A percentile compares a stretch with the other conserved stretches of the same genome.
phyloP scores from a whole-genome alignment of 805 yeast species.

The Teunomyces barrocoloradensis region DNA sequence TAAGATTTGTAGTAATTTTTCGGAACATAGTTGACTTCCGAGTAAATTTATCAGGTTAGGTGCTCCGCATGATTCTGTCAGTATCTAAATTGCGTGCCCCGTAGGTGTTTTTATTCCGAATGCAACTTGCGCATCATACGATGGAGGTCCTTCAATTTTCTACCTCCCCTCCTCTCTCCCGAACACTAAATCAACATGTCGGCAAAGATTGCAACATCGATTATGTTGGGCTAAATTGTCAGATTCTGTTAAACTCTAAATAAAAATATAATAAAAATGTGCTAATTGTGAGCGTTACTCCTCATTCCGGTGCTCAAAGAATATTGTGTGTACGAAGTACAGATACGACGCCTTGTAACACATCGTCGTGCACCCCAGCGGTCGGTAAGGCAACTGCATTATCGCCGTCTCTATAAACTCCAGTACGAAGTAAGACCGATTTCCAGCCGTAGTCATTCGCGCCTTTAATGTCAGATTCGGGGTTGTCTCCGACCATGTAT shows the following conservation, averaged over 20 bases:
- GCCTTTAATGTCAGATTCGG: slow-evolving; percentile 87
- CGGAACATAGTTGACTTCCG: background rate
- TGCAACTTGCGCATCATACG: background rate
- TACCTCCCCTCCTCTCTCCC: background rate
- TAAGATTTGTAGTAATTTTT: background rate
- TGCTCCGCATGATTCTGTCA: background rate
- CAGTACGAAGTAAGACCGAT: slow-evolving; percentile 79
- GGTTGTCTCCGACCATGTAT: slow-evolving; percentile 97
- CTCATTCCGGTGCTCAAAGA: background rate
- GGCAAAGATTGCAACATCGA: background rate
- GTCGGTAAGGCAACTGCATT: slow-evolving; percentile 45
- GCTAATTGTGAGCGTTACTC: background rate
- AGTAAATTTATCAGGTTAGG: background rate
- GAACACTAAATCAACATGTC: background rate
- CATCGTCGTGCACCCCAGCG: slow-evolving; percentile 50
- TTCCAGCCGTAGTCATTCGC: slow-evolving; percentile 90
- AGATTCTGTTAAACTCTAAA: background rate
- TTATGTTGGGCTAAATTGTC: background rate
- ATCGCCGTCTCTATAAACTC: slow-evolving; percentile 73
- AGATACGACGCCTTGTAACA: slow-evolving; percentile 41
- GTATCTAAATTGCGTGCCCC: background rate
- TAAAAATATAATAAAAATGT: background rate
- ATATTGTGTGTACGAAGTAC: slow-evolving; percentile 14
- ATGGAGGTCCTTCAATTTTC: background rate
- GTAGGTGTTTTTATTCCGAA: background rate